These are phyloP conservation scores for Elongisporangium undulatum DNA, from an alignment of 352 stramenopile genomes.

Conservation along the genomic window DNA sequence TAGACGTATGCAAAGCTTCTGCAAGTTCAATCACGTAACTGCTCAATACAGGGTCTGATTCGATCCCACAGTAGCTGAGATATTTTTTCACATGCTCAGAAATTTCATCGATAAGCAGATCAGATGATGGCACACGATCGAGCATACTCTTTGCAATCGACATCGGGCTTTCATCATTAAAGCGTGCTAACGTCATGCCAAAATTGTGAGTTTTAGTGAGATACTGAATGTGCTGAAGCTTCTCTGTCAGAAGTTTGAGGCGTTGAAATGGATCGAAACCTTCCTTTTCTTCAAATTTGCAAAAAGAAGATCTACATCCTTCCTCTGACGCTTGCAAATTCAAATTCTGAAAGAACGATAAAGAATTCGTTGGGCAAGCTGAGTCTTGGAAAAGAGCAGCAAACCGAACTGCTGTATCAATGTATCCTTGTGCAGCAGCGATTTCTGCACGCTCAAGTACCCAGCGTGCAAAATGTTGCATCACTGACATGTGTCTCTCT, in stretches of 20 bases:
- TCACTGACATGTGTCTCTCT: constrained; percentile 13
- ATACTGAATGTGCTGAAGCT: constrained; percentile 52
- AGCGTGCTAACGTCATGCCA: constrained; percentile 49
- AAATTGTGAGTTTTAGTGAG: constrained; percentile 44
- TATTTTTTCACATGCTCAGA: constrained; percentile 41
- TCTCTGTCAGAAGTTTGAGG: constrained; percentile 27
- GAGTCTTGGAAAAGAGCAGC: not conserved
- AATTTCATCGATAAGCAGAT: constrained; percentile 29
- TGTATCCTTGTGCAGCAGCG: constrained; percentile 20
- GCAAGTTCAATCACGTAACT: constrained; percentile 41
- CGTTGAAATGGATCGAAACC: constrained; percentile 9
- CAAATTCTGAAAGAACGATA: constrained; percentile 3
- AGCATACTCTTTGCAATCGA: constrained; percentile 79
- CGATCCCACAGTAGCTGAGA: constrained; percentile 30
- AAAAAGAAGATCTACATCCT: constrained; percentile 16
- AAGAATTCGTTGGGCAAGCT: not conserved
- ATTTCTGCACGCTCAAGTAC: constrained; percentile 21
- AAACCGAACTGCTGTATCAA: constrained; percentile 24
- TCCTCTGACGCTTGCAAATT: constrained; percentile 16
- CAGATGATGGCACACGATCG: constrained; percentile 35
- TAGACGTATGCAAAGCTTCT: constrained; percentile 22
- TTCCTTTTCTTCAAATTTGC: constrained; percentile 1
- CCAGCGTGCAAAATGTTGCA: constrained; percentile 25
- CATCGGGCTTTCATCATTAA: constrained; percentile 48
- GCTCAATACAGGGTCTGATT: constrained; percentile 34